phyloP scores from a whole-genome alignment of 2,329 filamentous ascomycete genomes.

The Venturia asperata region DNA sequence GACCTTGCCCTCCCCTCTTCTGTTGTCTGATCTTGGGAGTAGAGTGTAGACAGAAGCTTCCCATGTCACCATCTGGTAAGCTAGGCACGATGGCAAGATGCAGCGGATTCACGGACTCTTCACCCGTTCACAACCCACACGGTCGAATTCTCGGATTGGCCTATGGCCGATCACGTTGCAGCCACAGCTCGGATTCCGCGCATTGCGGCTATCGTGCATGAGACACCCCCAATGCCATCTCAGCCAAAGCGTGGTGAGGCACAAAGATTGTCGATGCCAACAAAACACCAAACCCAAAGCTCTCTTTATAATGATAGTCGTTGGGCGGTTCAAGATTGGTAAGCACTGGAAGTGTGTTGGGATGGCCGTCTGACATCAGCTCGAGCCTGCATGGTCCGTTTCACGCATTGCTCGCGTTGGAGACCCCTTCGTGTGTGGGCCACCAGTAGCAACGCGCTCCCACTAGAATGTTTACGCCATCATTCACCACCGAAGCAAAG shows the following conservation, averaged over 20 bases:
- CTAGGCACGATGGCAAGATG: not conserved
- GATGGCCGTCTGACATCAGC: not conserved
- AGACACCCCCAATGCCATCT: not conserved
- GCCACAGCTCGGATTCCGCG: not conserved
- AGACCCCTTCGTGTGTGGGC: not conserved
- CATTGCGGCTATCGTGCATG: not conserved
- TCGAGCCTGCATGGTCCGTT: not conserved
- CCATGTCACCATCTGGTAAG: not conserved
- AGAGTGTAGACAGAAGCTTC: no score
- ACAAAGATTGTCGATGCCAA: not conserved
- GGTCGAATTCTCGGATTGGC: not conserved
- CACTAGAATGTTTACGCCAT: not conserved
- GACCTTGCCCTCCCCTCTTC: no score
- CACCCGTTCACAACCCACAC: not conserved
- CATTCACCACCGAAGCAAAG: conserved; percentile 5
- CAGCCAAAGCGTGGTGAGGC: not conserved
- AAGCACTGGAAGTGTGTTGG: conserved; percentile 5
- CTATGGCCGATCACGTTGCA: not conserved
- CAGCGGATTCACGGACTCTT: not conserved
- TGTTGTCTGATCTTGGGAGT: no score
- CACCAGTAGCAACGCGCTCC: not conserved
- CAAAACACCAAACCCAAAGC: not conserved
- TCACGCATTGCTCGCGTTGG: conserved; percentile 1
- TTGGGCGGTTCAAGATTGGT: not conserved
- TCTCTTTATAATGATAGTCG: not conserved